phyloP scores from a whole-genome alignment of 768 basidiomycete species.

The Chalciporus piperatus region DNA sequence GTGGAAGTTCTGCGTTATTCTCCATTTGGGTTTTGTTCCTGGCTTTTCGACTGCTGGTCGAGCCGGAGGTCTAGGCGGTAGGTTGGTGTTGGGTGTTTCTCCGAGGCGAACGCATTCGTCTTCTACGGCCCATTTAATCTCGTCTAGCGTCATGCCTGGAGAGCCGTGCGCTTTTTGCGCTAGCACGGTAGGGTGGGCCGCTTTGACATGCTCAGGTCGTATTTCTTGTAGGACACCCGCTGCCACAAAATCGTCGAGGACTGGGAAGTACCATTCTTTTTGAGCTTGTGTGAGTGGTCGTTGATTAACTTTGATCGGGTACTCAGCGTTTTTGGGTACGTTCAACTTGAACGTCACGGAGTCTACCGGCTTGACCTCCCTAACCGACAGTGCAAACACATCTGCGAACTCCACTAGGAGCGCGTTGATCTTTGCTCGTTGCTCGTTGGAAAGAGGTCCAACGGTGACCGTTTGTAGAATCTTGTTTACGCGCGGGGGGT shows the following conservation, averaged over 20 bases:
- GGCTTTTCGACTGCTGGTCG: background rate
- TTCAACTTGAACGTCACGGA: too few species aligned
- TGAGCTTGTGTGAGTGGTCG: too few species aligned
- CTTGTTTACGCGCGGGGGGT: too few species aligned
- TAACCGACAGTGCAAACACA: too few species aligned
- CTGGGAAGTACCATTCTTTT: background rate
- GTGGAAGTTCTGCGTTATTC: slow-evolving; percentile 7
- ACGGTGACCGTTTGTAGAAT: too few species aligned
- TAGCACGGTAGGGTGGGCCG: too few species aligned
- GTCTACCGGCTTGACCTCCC: too few species aligned
- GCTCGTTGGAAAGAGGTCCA: too few species aligned
- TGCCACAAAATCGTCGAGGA: slow-evolving; percentile 33
- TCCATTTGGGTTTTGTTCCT: background rate
- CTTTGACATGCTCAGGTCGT: slow-evolving; percentile 9
- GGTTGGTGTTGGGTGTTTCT: background rate
- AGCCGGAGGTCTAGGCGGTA: background rate
- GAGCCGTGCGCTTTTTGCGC: slow-evolving; percentile 11
- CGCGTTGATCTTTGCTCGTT: too few species aligned
- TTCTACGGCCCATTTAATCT: slow-evolving; percentile 10
- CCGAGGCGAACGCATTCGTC: too few species aligned
- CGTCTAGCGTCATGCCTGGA: slow-evolving; percentile 3
- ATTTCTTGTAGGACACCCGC: slow-evolving; percentile 28
- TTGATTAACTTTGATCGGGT: slow-evolving; percentile 29
- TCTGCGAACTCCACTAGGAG: too few species aligned
- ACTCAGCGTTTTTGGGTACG: slow-evolving; percentile 28